A percentile compares a stretch with the other conserved stretches of the same genome.
phyloP scores from a whole-genome alignment of 139 green algal genomes.

The Coelastrella sp. region DNA sequence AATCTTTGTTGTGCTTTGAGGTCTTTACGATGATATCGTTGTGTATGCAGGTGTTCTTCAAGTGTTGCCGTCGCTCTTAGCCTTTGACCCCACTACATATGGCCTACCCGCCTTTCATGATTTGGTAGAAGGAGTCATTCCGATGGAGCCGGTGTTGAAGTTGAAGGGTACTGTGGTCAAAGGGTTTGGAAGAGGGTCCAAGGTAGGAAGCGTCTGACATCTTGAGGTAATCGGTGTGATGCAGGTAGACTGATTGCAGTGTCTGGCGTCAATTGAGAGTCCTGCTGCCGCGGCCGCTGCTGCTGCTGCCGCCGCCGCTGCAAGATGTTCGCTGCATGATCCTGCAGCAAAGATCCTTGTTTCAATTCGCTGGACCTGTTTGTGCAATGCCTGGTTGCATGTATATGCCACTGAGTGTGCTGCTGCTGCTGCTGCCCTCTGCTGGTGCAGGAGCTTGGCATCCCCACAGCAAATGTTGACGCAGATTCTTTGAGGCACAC shows the following conservation, averaged over 20 bases:
- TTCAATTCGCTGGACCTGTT: too few relatives aligned
- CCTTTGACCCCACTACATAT: constrained; percentile 74
- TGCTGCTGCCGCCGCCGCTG: too few relatives aligned
- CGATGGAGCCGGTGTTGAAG: constrained; percentile 69
- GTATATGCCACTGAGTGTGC: not conserved
- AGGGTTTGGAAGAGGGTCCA: constrained; percentile 92
- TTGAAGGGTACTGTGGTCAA: constrained; percentile 88
- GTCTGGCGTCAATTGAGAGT: too few relatives aligned
- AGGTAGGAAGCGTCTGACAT: too few relatives aligned
- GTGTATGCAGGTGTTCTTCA: constrained; percentile 57
- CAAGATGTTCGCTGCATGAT: too few relatives aligned
- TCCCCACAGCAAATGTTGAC: constrained; percentile 94
- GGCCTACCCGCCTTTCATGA: constrained; percentile 84
- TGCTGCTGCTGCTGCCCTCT: not conserved
- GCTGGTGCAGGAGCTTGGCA: constrained; percentile 82
- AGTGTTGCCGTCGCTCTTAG: constrained; percentile 84
- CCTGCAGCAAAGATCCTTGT: too few relatives aligned
- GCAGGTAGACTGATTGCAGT: too few relatives aligned
- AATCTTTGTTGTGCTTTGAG: too few relatives aligned
- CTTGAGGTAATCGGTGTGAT: too few relatives aligned
- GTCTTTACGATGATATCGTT: too few relatives aligned
- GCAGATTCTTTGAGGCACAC: constrained; percentile 58
- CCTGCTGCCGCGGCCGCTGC: too few relatives aligned
- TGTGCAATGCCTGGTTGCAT: not conserved
- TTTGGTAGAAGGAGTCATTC: constrained; percentile 58